Conservation (phyloP, 176 grass and related monocot species). For the Juncus effusus region DNA sequence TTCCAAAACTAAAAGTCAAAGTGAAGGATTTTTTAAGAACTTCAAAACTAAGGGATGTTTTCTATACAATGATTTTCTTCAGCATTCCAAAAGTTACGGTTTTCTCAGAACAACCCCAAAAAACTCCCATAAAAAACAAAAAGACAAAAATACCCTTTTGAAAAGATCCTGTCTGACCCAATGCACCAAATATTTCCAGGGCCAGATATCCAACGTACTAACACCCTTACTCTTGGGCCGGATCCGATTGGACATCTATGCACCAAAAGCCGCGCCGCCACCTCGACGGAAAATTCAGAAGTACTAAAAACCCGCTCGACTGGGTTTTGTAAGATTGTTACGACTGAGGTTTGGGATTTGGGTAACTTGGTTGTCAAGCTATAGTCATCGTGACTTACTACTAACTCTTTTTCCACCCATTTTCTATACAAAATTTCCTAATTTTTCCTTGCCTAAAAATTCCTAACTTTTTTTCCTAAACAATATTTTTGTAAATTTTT, state of each 20-base stretch:
- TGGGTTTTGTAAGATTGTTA: slow-evolving; percentile 88
- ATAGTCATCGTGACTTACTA: slow-evolving; percentile 96
- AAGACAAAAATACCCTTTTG: slow-evolving; percentile 45
- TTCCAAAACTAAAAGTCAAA: no score
- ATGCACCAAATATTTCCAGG: slow-evolving; percentile 98
- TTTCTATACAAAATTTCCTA: no score
- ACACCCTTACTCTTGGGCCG: slow-evolving; percentile 46
- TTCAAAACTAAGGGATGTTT: no score
- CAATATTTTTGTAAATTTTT: no score
- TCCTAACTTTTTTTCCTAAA: no score
- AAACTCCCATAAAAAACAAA: not conserved
- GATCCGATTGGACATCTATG: slow-evolving; percentile 66
- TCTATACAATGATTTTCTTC: no score
- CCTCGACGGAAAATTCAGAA: slow-evolving; percentile 93
- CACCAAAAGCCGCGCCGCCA: slow-evolving; percentile 85
- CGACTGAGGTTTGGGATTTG: slow-evolving; percentile 75
- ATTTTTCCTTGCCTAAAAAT: no score
- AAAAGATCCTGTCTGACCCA: slow-evolving; percentile 98
- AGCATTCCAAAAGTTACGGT: no score
- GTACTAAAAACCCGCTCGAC: slow-evolving; percentile 93
- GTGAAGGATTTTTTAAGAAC: no score
- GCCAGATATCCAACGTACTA: slow-evolving; percentile 97
- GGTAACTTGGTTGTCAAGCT: slow-evolving; percentile 88
- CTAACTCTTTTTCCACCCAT: slow-evolving; percentile 21
- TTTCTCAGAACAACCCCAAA: not conserved